Conservation (phyloP, 495 filamentous ascomycete species). For the Usnea hakonensis region DNA sequence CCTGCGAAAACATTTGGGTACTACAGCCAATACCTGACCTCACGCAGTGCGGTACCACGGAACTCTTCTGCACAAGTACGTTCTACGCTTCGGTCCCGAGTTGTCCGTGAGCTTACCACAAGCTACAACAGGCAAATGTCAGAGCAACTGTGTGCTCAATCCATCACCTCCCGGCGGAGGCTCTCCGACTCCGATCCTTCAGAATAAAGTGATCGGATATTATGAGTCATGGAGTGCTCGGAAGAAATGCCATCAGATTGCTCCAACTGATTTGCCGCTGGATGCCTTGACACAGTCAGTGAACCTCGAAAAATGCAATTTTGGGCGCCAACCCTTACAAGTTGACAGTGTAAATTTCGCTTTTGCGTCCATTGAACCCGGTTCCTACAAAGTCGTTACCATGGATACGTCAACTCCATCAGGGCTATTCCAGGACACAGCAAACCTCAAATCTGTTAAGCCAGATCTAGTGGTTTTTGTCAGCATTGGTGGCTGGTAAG, state of each 20-base stretch:
- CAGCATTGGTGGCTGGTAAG: not conserved
- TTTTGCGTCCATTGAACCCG: conserved; percentile 1
- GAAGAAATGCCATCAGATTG: not conserved
- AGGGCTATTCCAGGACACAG: not conserved
- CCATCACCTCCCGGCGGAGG: not conserved
- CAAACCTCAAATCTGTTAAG: not conserved
- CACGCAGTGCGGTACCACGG: not conserved
- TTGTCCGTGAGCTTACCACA: not conserved
- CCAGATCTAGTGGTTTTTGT: not conserved
- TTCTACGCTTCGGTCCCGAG: not conserved
- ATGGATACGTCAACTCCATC: not conserved
- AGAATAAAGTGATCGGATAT: not conserved
- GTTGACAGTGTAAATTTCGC: not conserved
- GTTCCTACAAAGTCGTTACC: not conserved
- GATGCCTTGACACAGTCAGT: not conserved
- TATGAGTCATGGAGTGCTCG: not conserved
- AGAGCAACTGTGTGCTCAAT: not conserved
- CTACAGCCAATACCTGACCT: not conserved
- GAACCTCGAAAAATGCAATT: not conserved
- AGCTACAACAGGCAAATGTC: not conserved
- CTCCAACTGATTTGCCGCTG: not conserved
- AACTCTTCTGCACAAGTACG: not conserved
- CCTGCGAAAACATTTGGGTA: not conserved
- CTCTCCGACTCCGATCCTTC: not conserved
- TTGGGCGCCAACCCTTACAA: not conserved